Evolutionary conservation across 2,329 filamentous ascomycete species (phyloP), one percentile per base, ranked within the genome.

Genomic region (Didymella glomerata): DNA sequence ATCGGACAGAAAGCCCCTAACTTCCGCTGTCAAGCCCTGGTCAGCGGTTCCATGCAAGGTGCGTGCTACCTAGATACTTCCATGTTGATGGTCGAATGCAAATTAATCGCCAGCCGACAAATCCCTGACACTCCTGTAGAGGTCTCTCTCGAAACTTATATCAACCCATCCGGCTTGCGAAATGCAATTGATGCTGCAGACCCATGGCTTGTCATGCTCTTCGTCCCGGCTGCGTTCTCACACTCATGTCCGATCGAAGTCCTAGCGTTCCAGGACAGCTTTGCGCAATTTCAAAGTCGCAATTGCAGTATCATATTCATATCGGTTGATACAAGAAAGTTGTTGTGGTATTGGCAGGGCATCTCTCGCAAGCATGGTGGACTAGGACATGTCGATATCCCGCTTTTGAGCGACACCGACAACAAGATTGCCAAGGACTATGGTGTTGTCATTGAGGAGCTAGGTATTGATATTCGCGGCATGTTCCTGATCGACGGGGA

Each of bases 361-460:
- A 32, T 46, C 18, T 27, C 44, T 14, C 44, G 44, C n/a, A 30
- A 32, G n/a, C n/a, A 28, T 22, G 44, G 44, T 13, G 27, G 44
- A 11, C 30, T 46, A 11, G 44, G 44, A 14, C 44, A 46, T 28
- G 27, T 30, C 8, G 27, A 28, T 22, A 30, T 46, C 16, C 27
- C 44, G 27, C 25, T 46, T 3, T 18, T 46, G 44, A 30, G 44
- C 27, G 44, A 46, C 27, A 2, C 27, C 16, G 18, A 32, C 7
- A 30, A 30, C 25, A 46, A 20, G 44, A 46, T 46, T n/a, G 27
- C 25, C 9, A 46, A 30, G 27, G 27, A 46, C n/a, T 46, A 46
- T 11, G 44, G 44, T 9, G 44, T 46, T 20, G 14, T 32, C 10
- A 13, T 20, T 46, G 44, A 46, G 14, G 27, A 46, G n/a, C 8